Base-by-base conservation (phyloP, 1,139 yeast species). In the Zygosaccharomyces pseudobailii region DNA sequence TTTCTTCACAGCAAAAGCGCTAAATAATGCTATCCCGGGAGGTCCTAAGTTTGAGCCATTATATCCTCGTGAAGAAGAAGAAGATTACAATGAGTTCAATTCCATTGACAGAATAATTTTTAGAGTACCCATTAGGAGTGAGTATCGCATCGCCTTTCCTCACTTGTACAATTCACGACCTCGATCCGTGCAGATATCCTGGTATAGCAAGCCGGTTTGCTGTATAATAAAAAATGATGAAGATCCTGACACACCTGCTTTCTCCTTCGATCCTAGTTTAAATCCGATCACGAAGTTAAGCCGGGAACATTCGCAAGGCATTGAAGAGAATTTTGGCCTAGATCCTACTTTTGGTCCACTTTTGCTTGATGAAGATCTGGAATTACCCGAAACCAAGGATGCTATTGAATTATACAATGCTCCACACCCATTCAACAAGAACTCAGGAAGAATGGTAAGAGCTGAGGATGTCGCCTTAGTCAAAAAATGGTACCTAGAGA, bases 11-110 rank as follows among this genome's bases (percentile, higher is more conserved):
- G 95, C 97, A 1, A 92, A 92, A 60, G 92, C 95, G 6, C 73
- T 94, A 50, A 89, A 89, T 60, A 75, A 83, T 45, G 84, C 95
- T 1, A 73, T 92, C 35, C 97, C 97, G 0, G 96, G 96, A 3
- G 99, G 98, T 0, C 98, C 99, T 4, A 87, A 84, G 61, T 92
- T 90, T 66, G 97, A 90, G 66, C 96, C 96, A 0, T 67, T 90
- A n/a, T 81, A 73, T 67, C 82, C 82, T 50, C 85, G 83, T 47
- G 71, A 73, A 30, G 82, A 83, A 54, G 82, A 83, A 3, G 95
- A 85, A 53, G 97, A 89, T 60, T 85, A 78, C 63, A 87, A 88
- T 42, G 97, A 92, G 63, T 90, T 92, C 68, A 89, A 90, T 61
- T 79, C 95, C 8, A 76, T 90, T 43, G 97, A 90, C 62, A 73